Base-by-base conservation (phyloP, 441 rosid species). In the Erodium texanum region DNA sequence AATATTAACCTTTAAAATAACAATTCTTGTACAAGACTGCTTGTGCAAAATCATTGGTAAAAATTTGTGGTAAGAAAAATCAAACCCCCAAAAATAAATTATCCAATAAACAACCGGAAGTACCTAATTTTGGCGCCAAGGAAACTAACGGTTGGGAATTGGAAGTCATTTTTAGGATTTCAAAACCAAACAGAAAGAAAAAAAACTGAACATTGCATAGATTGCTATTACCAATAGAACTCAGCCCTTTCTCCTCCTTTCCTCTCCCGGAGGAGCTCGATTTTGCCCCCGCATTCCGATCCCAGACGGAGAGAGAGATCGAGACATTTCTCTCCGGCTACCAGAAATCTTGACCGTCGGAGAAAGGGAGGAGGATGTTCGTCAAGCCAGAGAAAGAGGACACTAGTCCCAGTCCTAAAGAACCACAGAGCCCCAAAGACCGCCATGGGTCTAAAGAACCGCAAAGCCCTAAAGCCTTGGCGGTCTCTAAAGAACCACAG, bases 351-450 rank as follows among this genome's bases (percentile, higher is more conserved):
- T 3, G 19, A 0, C 19, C 20, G 58, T 15, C 58, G 58, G 58
- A 50, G 58, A 50, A 50, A 50, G 58, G 19, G 58, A 50, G 58
- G 58, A 50, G 58, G 58, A 50, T 50, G 19, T 50, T n/a, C 5
- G 58, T 6, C 19, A 50, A n/a, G 58, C 20, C 58, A 15, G 58
- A 50, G 58, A 50, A 50, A 50, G 58, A 50, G 7, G 58, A 50
- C 29, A 4, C 29, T 4, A 27, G 29, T 4, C 29, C 20, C 7
- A n/a, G 58, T 7, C 20, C 19, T 3, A 50, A 8, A 50, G 20
- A 50, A 1, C 5, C 19, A 0, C 5, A 50, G 8, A 15, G 19
- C 58, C 58, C 58, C 5, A n/a, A 3, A 50, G 7, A 50, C 9
- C 1, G 4, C 29, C 1, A 27, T 27, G 29, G 29, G 1, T 4